Percentiles rank a stretch among this genome's conserved stretches.
Conservation (phyloP, 176 grass and related monocot genomes). For the Eleusine coracana region DNA sequence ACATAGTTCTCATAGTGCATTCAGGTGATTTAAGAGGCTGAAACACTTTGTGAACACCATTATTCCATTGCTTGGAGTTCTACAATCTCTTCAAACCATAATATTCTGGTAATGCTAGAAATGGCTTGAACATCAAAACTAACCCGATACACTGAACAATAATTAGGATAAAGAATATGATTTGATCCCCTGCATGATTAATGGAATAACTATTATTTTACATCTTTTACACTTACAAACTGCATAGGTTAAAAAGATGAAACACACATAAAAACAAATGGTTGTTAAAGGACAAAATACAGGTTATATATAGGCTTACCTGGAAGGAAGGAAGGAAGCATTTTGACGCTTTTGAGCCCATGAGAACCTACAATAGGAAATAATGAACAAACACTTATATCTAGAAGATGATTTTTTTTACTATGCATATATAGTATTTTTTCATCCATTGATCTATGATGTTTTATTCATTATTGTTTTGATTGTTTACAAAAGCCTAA, state of each 20-base stretch:
- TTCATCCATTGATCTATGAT: not conserved
- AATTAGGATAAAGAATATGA: conserved; percentile 74
- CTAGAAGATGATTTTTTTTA: not conserved
- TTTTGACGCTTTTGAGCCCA: conserved; percentile 83
- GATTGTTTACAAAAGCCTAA: too few relatives aligned
- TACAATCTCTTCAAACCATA: not conserved
- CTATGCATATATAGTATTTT: not conserved
- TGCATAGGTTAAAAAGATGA: not conserved
- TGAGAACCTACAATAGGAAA: conserved; percentile 60
- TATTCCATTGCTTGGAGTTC: conserved; percentile 20
- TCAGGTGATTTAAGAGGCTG: not conserved
- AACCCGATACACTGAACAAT: conserved; percentile 54
- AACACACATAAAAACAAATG: not conserved
- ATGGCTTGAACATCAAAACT: conserved; percentile 73
- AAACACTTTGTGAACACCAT: not conserved
- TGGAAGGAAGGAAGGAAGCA: conserved; percentile 71
- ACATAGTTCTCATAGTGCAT: not conserved
- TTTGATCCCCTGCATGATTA: conserved; percentile 66
- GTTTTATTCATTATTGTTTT: not conserved
- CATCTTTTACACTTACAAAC: too few relatives aligned
- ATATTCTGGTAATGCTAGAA: conserved; percentile 46
- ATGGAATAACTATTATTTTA: not conserved
- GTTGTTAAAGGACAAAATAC: not conserved
- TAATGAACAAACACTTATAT: not conserved
- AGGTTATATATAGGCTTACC: conserved; percentile 28